Percentiles rank a stretch among this genome's conserved stretches.
These are phyloP conservation scores for Corinectria fuckeliana DNA, from an alignment of 2,329 filamentous ascomycete genomes.

Conservation along the genomic window DNA sequence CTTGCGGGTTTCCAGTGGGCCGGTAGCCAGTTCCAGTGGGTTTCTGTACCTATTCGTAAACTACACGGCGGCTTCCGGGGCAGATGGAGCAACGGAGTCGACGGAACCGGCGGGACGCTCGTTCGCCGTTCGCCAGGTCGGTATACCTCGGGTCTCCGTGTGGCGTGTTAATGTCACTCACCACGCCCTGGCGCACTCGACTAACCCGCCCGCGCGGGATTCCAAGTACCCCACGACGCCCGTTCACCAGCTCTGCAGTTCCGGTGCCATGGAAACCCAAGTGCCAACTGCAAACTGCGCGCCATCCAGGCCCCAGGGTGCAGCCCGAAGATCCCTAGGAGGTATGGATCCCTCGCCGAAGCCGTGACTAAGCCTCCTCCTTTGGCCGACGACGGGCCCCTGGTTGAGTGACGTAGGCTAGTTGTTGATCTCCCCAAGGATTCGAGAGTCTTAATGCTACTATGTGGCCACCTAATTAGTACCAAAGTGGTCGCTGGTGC, in stretches of 20 bases:
- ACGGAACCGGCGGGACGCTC: constrained; percentile 17
- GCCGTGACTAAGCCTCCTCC: constrained; percentile 17
- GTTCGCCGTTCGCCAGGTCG: too few relatives aligned
- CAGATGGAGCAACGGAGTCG: background rate
- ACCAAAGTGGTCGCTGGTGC: too few relatives aligned
- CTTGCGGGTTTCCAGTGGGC: background rate
- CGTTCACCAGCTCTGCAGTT: too few relatives aligned
- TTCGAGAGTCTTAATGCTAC: background rate
- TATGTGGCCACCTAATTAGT: too few relatives aligned
- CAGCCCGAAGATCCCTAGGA: background rate
- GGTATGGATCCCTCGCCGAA: background rate
- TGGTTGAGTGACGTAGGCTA: constrained; percentile 11
- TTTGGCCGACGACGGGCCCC: constrained; percentile 4
- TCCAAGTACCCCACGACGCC: background rate
- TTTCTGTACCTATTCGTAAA: too few relatives aligned
- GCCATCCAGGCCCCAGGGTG: background rate
- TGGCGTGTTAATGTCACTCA: constrained; percentile 11
- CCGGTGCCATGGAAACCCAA: too few relatives aligned
- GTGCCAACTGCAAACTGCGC: background rate
- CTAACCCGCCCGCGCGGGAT: constrained; percentile 1
- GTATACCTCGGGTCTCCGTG: background rate
- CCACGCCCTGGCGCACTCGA: background rate
- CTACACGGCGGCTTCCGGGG: background rate
- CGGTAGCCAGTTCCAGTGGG: background rate
- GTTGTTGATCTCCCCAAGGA: background rate